These are phyloP conservation scores for Aspergillus tubingensis DNA, from an alignment of 2,329 filamentous ascomycete species.

Conservation along the genomic window DNA sequence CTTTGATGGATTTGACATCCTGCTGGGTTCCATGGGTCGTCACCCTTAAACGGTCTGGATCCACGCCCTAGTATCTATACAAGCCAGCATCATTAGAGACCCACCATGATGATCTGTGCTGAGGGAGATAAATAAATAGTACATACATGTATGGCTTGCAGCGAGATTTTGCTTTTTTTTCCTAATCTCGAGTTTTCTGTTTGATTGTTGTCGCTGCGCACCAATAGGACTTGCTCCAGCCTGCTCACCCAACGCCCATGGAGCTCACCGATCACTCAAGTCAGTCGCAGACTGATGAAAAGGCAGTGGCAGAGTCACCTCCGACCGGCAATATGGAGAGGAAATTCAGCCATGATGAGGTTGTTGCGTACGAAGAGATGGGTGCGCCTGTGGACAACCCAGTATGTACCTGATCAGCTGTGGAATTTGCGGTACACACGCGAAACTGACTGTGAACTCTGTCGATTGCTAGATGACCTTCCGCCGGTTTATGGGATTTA, in stretches of 20 bases:
- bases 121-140: conserved; percentile 13
- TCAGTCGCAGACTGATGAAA: conserved; percentile 31
- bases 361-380: conserved; percentile 49
- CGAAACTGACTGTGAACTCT: neutral
- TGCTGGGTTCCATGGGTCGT: conserved; percentile 1
- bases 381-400: conserved; percentile 43
- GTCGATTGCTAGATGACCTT: conserved; percentile 50
- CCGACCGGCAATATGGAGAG: conserved; percentile 30
- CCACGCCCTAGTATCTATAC: neutral
- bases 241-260: conserved; percentile 12
- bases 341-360: conserved; percentile 50
- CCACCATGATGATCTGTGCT: neutral
- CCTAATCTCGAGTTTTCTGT: neutral
- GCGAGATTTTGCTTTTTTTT: conserved; percentile 4
- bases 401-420: conserved; percentile 30
- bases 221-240: neutral
- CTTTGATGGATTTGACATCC: conserved; percentile 11
- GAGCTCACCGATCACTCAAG: conserved; percentile 20
- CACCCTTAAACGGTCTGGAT: neutral
- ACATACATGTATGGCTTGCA: conserved; percentile 13
- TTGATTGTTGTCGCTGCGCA: conserved; percentile 8
- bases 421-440: neutral
- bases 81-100: conserved; percentile 12
- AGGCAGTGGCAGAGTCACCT: conserved; percentile 28
- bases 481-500: conserved; percentile 54